Percentiles rank a stretch among this genome's conserved stretches.
These are phyloP conservation scores for Xylaria curta DNA, from an alignment of 495 filamentous ascomycete genomes.

Conservation along the genomic window DNA sequence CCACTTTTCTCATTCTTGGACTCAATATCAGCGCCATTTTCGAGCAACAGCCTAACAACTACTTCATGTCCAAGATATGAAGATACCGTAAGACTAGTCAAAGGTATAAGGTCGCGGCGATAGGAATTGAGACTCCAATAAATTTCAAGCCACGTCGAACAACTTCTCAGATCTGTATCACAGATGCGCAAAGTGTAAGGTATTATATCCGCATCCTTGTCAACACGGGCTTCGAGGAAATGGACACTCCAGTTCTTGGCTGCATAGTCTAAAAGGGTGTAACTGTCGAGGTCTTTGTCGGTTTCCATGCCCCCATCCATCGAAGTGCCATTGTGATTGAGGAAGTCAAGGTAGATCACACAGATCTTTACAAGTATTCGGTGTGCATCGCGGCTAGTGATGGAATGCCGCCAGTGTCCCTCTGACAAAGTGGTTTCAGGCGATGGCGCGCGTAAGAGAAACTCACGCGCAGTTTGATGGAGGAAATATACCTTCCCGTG, in stretches of 20 bases:
- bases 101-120: too few relatives aligned
- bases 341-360: constrained; percentile 38
- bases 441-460: constrained; percentile 34
- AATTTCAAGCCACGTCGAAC: background rate
- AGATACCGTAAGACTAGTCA: background rate
- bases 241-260: background rate
- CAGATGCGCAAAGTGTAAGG: background rate
- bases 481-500: constrained; percentile 48
- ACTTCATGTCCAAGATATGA: constrained; percentile 18
- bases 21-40: background rate
- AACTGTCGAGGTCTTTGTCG: background rate
- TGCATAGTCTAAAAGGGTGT: constrained; percentile 15
- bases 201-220: constrained; percentile 4
- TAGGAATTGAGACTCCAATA: too few relatives aligned
- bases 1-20: background rate
- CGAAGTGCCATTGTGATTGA: background rate
- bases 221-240: background rate
- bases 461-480: constrained; percentile 54
- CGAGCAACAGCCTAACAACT: background rate
- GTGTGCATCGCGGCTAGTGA: constrained; percentile 35
- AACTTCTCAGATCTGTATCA: background rate
- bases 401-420: constrained; percentile 39
- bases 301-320: background rate
- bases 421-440: background rate
- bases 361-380: constrained; percentile 43